A percentile compares a stretch with the other conserved stretches of the same genome.
Conservation (phyloP, 1,284 basidiomycete genomes). For the Sphagnurus paluster region DNA sequence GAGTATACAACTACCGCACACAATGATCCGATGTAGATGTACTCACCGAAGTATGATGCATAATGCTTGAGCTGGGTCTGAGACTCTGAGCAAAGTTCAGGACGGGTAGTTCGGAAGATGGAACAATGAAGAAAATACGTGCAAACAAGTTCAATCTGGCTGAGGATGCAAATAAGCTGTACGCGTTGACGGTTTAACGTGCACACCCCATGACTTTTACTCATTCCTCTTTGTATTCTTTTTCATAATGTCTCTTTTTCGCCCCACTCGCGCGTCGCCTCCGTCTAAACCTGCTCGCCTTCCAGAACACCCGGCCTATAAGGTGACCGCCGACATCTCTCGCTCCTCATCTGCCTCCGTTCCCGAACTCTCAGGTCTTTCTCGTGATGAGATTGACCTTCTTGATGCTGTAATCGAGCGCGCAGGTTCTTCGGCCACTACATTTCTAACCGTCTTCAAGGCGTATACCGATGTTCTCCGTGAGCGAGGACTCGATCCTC, state of each 20-base stretch:
- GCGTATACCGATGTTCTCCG: slow-evolving; percentile 77
- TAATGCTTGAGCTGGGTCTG: too few relatives aligned
- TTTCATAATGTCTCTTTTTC: slow-evolving; percentile 26
- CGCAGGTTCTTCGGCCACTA: slow-evolving; percentile 63
- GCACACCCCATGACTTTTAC: not conserved
- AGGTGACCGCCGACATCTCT: slow-evolving; percentile 41
- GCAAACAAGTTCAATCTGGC: too few relatives aligned
- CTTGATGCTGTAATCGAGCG: slow-evolving; percentile 72
- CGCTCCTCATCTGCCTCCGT: slow-evolving; percentile 45
- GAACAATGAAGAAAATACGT: too few relatives aligned
- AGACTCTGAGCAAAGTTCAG: too few relatives aligned
- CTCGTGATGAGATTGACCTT: slow-evolving; percentile 62
- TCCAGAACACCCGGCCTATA: slow-evolving; percentile 17
- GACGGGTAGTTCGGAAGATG: too few relatives aligned
- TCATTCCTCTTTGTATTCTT: not conserved
- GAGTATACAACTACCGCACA: too few relatives aligned
- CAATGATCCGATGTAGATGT: too few relatives aligned
- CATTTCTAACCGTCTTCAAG: slow-evolving; percentile 76
- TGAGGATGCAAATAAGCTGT: too few relatives aligned
- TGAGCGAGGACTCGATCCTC: slow-evolving; percentile 73
- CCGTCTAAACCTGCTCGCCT: slow-evolving; percentile 24
- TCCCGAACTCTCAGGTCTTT: slow-evolving; percentile 60
- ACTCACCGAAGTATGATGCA: too few relatives aligned
- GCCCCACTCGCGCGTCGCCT: slow-evolving; percentile 37
- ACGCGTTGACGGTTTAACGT: too few relatives aligned